Base-by-base conservation (phyloP, 139 green algal genomes). In the Gonium pectorale region DNA sequence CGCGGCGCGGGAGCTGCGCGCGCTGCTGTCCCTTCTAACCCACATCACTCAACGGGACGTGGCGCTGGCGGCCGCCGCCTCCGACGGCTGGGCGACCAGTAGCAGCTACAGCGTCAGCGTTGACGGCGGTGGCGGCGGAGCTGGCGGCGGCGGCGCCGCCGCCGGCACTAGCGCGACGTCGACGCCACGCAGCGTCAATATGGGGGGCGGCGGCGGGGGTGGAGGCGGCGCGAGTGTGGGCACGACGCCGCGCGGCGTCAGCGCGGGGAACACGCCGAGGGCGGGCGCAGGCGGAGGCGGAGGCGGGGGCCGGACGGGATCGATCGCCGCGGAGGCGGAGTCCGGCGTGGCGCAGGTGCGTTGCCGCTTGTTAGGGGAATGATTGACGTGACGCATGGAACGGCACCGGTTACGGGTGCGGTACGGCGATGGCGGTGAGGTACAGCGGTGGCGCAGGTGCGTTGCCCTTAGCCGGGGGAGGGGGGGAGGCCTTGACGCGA, bases 1-100 rank as follows among this genome's bases (percentile, higher is more conserved):
- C 73, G 83, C 85, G 38, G 94, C 91, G 68, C 90, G 90, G 11
- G 94, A 97, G 71, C 78, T 98, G 41, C 67, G 91, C 0, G 95
- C 96, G 15, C 89, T 99, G 51, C 90, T 99, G 31, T 85, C 88
- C 85, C 91, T 98, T 71, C 89, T 99, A 27, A 81, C 74, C 5
- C 74, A 81, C 74, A 81, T 81, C 74, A 81, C 74, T 38, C 74
- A 81, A 40, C 52, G 74, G 19, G 74, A 81, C 59, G 74, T 81
- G 24, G 74, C 74, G 9, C 74, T 81, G 54, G 74, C 74, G 13
- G 54, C 74, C 3, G 74, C 74, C 19, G 74, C 74, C 40, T 44
- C 26, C 15, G 74, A 81, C 56, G 74, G 74, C 56, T 81, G 74
- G 74, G 74, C 56, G 38, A 70, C 22, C 56, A 29, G 13, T 41